Evolutionary conservation across 2,329 filamentous ascomycete genomes (phyloP), one percentile per base, ranked within the genome.

Genomic region (Xylogone sp.): DNA sequence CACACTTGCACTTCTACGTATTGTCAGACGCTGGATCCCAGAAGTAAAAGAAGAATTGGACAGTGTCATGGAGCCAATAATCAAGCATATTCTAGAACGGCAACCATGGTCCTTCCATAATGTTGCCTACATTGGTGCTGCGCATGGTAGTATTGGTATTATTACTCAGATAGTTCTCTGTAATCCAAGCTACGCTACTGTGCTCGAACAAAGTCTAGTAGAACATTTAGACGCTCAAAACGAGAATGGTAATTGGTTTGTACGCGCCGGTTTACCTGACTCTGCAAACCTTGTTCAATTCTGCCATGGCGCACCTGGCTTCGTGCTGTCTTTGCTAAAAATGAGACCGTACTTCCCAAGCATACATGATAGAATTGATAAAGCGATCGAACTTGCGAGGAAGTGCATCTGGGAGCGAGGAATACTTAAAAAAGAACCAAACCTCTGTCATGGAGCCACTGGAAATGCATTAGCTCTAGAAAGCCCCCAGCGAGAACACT

Each of bases 61-160:
- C 49, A 67, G 75, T 10, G 76, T 80, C 1, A 78, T 85, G 34
- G 71, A 73, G 9, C 75, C 78, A 50, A 72, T 88, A 1, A 76
- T 82, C 20, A 73, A 81, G 31, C 76, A 77, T 34, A 85, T 89
- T 50, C 70, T 89, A 56, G 69, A 71, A 7, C 73, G 73, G 18
- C 74, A 47, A 21, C 65, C 67, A 1, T 89, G 86, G 86, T 77
- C 75, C 56, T 88, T 82, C 80, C 77, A 82, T 52, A 78, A 77
- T 16, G 82, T 81, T 59, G 63, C 70, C 13, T 87, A 87, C 60
- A 71, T 87, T 29, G 87, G 86, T 1, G 83, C 85, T 3, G 81
- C 78, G 0, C 84, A 89, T 62, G 86, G 87, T 6, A 76, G 79
- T 12, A 79, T 88, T 24, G 84, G 86, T 9, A 88, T 87, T 64